These are phyloP conservation scores for Termitomyces bulborhizus DNA, from an alignment of 768 basidiomycete genomes.

Conservation along the genomic window DNA sequence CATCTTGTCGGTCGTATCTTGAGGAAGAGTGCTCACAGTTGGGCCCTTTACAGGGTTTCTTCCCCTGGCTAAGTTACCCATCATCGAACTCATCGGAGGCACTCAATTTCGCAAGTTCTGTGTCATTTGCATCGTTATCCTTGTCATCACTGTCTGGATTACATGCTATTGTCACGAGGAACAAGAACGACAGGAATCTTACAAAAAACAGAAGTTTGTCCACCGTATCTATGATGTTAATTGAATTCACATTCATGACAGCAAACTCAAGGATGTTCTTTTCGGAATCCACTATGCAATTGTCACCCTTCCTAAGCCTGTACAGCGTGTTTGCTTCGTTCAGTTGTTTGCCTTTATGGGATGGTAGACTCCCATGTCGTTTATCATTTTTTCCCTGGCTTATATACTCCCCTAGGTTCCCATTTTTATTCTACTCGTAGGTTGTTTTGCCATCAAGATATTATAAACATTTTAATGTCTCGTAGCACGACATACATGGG, in stretches of 20 bases:
- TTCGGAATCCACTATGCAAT: slow-evolving; percentile 73
- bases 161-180: slow-evolving; percentile 87
- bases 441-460: slow-evolving; percentile 16
- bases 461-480: background rate
- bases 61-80: slow-evolving; percentile 74
- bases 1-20: slow-evolving; percentile 12
- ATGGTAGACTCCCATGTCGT: slow-evolving; percentile 48
- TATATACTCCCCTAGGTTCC: slow-evolving; percentile 55
- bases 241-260: slow-evolving; percentile 19
- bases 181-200: slow-evolving; percentile 48
- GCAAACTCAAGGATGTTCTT: slow-evolving; percentile 66
- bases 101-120: slow-evolving; percentile 97
- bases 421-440: slow-evolving; percentile 89
- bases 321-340: slow-evolving; percentile 86
- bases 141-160: slow-evolving; percentile 77
- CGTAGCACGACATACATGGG: slow-evolving; percentile 87
- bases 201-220: slow-evolving; percentile 34
- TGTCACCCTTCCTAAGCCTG: slow-evolving; percentile 71
- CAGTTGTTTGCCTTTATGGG: slow-evolving; percentile 97
- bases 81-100: slow-evolving; percentile 79
- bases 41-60: slow-evolving; percentile 57
- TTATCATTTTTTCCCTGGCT: slow-evolving; percentile 2
- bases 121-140: slow-evolving; percentile 72
- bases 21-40: background rate
- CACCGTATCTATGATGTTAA: background rate